Base-by-base conservation (phyloP, 208 protist genomes). In the Leishmania amazonensis region DNA sequence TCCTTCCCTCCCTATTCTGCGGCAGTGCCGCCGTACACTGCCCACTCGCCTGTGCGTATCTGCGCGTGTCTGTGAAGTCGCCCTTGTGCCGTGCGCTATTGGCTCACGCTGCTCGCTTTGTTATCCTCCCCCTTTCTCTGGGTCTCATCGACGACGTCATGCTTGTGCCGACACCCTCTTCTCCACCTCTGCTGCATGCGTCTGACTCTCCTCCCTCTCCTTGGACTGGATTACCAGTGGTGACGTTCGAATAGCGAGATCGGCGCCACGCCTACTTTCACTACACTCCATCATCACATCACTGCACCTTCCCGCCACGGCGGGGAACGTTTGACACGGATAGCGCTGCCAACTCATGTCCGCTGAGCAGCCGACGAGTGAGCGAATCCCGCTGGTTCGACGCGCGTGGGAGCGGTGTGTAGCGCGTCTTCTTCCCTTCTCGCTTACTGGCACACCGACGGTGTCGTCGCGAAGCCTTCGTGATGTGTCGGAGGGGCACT, bases 361-460 rank as follows among this genome's bases (percentile, higher is more conserved):
- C 40, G n/a, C 35, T 21, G 75, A 6, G 40, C n/a, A 47, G 54
- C 57, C 40, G 8, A 21, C 75, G 21, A 35, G 47, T 31, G 57
- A 31, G 75, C 75, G 17, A 28, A 72, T 42, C 8, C 79, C 64
- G 42, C 84, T 85, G 65, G 79, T 80, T 35, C 75, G 65, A 28
- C 75, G 80, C 17, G 84, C 82, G 1, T 90, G 87, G 87, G 67
- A 31, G 58, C 78, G 85, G 4, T 86, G 80, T 68, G 51, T 67
- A 6, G 80, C 62, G 21, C 87, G 72, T 45, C 79, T 94, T 35
- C 76, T 80, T 49, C 83, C 65, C 47, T 28, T 35, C 28, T 54
- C 5, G 19, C 28, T 21, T 35, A 54, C 38, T 31, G 19, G 13
- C 35, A 51, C 68, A 49, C 7, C 38, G 45, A 76, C 31, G 5